These are phyloP conservation scores for Hericium erinaceus DNA, from an alignment of 768 basidiomycete species.

Conservation along the genomic window DNA sequence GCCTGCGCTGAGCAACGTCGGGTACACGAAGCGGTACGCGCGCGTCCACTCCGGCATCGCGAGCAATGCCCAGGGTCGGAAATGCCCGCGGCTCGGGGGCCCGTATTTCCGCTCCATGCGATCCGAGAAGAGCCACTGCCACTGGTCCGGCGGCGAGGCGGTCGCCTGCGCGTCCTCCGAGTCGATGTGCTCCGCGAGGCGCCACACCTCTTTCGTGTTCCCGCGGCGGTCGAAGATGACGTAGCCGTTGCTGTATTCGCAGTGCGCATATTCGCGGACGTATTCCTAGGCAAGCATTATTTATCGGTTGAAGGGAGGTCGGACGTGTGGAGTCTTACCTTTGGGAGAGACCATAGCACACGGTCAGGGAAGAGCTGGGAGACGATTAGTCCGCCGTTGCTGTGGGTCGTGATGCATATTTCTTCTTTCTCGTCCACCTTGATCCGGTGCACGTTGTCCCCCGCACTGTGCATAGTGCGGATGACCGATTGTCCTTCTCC, in stretches of 20 bases:
- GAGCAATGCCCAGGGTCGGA: slow-evolving; percentile 55
- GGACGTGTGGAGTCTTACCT: slow-evolving; percentile 27
- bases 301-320: neutral
- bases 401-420: slow-evolving; percentile 49
- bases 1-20: slow-evolving; percentile 47
- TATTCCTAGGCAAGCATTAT: slow-evolving; percentile 29
- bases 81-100: slow-evolving; percentile 34
- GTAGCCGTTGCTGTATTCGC: slow-evolving; percentile 66
- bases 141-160: slow-evolving; percentile 22
- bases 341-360: slow-evolving; percentile 54
- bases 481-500: slow-evolving; percentile 37
- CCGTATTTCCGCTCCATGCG: slow-evolving; percentile 16
- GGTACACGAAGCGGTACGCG: slow-evolving; percentile 64
- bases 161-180: slow-evolving; percentile 5
- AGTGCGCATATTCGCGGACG: slow-evolving; percentile 52
- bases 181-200: slow-evolving; percentile 26
- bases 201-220: slow-evolving; percentile 65
- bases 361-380: slow-evolving; percentile 39
- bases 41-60: slow-evolving; percentile 30
- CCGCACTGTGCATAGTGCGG: slow-evolving; percentile 25
- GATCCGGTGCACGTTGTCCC: slow-evolving; percentile 52
- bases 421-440: slow-evolving; percentile 62
- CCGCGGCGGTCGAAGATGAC: slow-evolving; percentile 57
- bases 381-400: slow-evolving; percentile 48
- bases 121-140: slow-evolving; percentile 17